These are phyloP conservation scores for Aaosphaeria pasadenensis DNA, from an alignment of 2,329 filamentous ascomycete species.

Conservation along the genomic window DNA sequence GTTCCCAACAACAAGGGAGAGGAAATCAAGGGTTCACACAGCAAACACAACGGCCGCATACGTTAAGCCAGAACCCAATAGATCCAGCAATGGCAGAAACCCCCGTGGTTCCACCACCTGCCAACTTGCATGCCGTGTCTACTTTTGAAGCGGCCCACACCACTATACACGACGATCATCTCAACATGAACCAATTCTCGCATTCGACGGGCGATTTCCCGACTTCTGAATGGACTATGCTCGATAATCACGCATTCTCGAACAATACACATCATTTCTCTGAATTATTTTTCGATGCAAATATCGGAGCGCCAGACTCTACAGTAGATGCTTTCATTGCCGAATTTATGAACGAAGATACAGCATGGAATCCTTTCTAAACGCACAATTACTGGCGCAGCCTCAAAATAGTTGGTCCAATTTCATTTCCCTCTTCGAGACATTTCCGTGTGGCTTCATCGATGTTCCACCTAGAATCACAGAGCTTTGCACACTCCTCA, in stretches of 20 bases:
- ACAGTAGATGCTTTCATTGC: slow-evolving; percentile 7
- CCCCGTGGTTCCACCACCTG: background rate
- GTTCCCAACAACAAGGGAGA: background rate
- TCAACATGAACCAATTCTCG: background rate
- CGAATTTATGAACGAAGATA: slow-evolving; percentile 5
- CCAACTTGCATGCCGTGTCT: background rate
- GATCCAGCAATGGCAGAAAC: background rate
- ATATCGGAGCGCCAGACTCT: background rate
- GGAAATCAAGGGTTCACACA: background rate
- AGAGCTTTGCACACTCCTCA: slow-evolving; percentile 4
- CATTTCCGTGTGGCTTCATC: slow-evolving; percentile 5
- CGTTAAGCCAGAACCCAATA: background rate
- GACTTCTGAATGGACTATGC: slow-evolving; percentile 3
- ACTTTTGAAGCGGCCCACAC: background rate
- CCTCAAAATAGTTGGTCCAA: slow-evolving; percentile 5
- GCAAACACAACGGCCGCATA: background rate
- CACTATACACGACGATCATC: background rate
- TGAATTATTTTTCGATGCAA: background rate
- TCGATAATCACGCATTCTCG: slow-evolving; percentile 1
- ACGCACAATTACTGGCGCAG: slow-evolving; percentile 1
- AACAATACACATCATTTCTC: background rate
- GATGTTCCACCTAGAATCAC: slow-evolving; percentile 5
- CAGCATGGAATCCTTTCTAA: slow-evolving; percentile 7
- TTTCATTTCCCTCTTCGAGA: slow-evolving; percentile 4
- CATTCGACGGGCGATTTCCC: background rate